phyloP scores from a whole-genome alignment of 768 basidiomycete species.

The Hericium erinaceus region DNA sequence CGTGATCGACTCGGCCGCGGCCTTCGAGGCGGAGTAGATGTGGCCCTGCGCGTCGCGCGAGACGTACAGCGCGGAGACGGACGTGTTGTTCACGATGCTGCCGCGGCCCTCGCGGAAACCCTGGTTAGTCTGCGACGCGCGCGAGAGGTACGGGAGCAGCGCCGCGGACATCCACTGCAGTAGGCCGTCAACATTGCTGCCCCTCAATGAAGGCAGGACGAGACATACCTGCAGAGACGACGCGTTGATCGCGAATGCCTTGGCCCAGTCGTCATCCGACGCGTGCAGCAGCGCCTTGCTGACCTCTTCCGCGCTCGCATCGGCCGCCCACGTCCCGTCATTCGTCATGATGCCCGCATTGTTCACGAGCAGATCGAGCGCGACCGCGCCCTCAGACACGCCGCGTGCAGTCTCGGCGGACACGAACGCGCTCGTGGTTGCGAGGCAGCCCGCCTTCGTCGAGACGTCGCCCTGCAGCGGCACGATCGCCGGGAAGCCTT shows the following conservation, averaged over 20 bases:
- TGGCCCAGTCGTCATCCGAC: conserved; percentile 9
- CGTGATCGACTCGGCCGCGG: conserved; percentile 11
- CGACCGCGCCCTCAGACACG: neutral
- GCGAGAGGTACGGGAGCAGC: conserved; percentile 10
- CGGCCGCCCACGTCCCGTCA: conserved; percentile 8
- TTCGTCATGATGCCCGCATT: conserved; percentile 6
- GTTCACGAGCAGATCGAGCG: conserved; percentile 9
- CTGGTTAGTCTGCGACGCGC: conserved; percentile 4
- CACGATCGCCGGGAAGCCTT: neutral
- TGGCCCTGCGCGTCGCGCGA: conserved; percentile 3
- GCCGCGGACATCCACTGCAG: conserved; percentile 12
- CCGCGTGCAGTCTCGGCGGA: conserved; percentile 6
- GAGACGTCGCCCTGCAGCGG: conserved; percentile 12
- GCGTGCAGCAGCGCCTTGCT: conserved; percentile 9
- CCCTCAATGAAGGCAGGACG: too few species aligned
- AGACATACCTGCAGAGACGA: conserved; percentile 9
- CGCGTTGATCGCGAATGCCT: conserved; percentile 10
- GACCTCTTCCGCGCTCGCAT: conserved; percentile 5
- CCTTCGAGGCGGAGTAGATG: conserved; percentile 12
- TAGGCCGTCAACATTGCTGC: neutral
- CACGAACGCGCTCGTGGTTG: conserved; percentile 3
- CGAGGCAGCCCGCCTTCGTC: conserved; percentile 8
- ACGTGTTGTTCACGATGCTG: conserved; percentile 12
- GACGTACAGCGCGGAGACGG: conserved; percentile 12
- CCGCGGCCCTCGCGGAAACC: conserved; percentile 9